Conservation (phyloP, 2,329 filamentous ascomycete genomes). For the Trichoderma koningiopsis region DNA sequence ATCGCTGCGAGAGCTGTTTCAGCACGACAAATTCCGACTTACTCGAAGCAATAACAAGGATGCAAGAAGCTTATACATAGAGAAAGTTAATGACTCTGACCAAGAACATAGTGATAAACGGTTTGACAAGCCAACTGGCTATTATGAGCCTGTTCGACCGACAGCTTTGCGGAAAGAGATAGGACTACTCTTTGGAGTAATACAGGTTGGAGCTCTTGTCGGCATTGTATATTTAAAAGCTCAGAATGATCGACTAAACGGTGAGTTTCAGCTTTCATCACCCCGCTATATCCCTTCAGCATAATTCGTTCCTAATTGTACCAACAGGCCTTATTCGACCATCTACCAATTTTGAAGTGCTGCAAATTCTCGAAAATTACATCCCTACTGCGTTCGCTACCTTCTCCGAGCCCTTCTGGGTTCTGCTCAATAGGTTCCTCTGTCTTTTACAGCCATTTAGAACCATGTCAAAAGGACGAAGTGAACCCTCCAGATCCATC, state of each 20-base stretch:
- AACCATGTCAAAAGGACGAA: conserved; percentile 48
- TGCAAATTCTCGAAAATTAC: conserved; percentile 49
- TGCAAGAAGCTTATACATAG: background rate
- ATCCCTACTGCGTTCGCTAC: conserved; percentile 58
- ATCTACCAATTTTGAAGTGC: conserved; percentile 37
- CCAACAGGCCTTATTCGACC: conserved; percentile 32
- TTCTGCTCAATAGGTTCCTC: conserved; percentile 54
- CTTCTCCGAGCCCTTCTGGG: conserved; percentile 58
- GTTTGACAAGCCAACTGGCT: conserved; percentile 22
- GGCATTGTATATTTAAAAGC: conserved; percentile 33
- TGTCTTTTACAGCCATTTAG: conserved; percentile 58
- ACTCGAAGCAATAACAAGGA: background rate
- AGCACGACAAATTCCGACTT: conserved; percentile 29
- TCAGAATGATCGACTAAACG: conserved; percentile 28
- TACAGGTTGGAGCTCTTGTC: conserved; percentile 27
- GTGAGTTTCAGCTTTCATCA: conserved; percentile 27
- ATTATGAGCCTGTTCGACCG: conserved; percentile 34
- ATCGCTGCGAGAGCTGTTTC: background rate
- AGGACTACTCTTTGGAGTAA: conserved; percentile 28
- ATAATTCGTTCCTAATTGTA: background rate
- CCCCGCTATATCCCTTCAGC: background rate
- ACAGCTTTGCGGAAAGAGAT: conserved; percentile 27
- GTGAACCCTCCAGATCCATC: conserved; percentile 41
- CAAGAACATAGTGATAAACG: background rate
- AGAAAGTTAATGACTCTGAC: background rate